Percentiles rank a stretch among this genome's conserved stretches.
phyloP scores from a whole-genome alignment of 2,329 filamentous ascomycete genomes.

The Botrytis elliptica region DNA sequence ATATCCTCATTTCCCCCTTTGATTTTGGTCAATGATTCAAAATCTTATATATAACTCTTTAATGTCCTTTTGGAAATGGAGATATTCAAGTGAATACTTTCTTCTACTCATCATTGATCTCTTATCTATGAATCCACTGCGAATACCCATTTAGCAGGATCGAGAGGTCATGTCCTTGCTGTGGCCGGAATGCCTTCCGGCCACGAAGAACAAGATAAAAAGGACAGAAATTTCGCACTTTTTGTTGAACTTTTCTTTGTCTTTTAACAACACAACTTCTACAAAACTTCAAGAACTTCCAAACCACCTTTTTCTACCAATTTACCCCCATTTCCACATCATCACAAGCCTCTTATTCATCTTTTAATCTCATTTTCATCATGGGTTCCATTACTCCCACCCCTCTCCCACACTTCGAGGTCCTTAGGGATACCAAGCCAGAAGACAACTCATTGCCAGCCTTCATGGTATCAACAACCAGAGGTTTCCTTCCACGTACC shows the following conservation, averaged over 20 bases:
- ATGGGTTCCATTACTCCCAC: constrained; percentile 37
- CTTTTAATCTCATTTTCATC: constrained; percentile 22
- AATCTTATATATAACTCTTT: background rate
- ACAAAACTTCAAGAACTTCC: background rate
- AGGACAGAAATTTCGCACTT: constrained; percentile 27
- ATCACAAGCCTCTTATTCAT: constrained; percentile 8
- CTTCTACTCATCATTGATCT: constrained; percentile 22
- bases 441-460: constrained; percentile 64
- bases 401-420: constrained; percentile 48
- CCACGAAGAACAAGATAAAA: constrained; percentile 34
- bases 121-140: constrained; percentile 29
- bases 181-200: constrained; percentile 38
- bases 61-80: background rate
- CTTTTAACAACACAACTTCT: constrained; percentile 15
- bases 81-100: background rate
- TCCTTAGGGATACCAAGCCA: constrained; percentile 62
- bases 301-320: constrained; percentile 18
- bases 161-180: constrained; percentile 24
- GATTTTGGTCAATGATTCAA: background rate
- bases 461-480: constrained; percentile 75
- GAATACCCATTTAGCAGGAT: constrained; percentile 21
- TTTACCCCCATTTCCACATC: constrained; percentile 11
- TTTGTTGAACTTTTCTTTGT: constrained; percentile 25
- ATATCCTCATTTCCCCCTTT: constrained; percentile 18
- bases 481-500: constrained; percentile 71